Evolutionary conservation across 345 rosid species (phyloP).

Genomic region (Citrus unshiu): DNA sequence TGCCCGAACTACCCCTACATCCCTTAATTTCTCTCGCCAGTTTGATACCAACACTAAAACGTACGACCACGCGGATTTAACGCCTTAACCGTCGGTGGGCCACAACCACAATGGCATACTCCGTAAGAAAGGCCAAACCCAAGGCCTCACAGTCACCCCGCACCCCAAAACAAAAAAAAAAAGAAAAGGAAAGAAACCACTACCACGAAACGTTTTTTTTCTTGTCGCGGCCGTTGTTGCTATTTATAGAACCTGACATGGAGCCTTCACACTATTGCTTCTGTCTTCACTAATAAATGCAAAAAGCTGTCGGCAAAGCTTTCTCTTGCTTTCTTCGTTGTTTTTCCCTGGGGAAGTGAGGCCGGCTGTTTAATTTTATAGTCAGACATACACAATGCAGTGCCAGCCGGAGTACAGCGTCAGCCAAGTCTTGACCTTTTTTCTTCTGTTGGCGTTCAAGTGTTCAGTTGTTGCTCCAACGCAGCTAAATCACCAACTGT

Average conservation of each 20-base stretch:
- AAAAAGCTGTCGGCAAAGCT: slow-evolving; percentile 29
- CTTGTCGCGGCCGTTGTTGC: neutral
- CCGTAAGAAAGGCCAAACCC: slow-evolving; percentile 34
- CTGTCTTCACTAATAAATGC: neutral
- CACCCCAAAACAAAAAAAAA: no score
- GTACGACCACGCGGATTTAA: slow-evolving; percentile 48
- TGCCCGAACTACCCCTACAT: slow-evolving; percentile 26
- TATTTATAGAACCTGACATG: slow-evolving; percentile 12
- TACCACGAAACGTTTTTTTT: neutral
- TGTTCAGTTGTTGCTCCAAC: slow-evolving; percentile 20
- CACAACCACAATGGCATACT: slow-evolving; percentile 35
- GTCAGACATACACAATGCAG: slow-evolving; percentile 34
- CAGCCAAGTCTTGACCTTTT: slow-evolving; percentile 7
- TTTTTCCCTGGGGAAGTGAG: neutral
- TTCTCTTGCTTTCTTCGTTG: slow-evolving; percentile 12
- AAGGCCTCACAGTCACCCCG: slow-evolving; percentile 12
- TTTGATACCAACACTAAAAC: neutral
- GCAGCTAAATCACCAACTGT: slow-evolving; percentile 19
- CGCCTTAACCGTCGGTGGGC: slow-evolving; percentile 75
- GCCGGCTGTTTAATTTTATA: no score
- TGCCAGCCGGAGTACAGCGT: slow-evolving; percentile 11
- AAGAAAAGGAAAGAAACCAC: neutral
- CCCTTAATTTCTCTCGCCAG: no score
- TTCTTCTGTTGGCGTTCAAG: slow-evolving; percentile 13
- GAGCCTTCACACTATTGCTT: neutral